Evolutionary conservation across 768 basidiomycete species (phyloP).

Genomic region (Clathrus columnatus): DNA sequence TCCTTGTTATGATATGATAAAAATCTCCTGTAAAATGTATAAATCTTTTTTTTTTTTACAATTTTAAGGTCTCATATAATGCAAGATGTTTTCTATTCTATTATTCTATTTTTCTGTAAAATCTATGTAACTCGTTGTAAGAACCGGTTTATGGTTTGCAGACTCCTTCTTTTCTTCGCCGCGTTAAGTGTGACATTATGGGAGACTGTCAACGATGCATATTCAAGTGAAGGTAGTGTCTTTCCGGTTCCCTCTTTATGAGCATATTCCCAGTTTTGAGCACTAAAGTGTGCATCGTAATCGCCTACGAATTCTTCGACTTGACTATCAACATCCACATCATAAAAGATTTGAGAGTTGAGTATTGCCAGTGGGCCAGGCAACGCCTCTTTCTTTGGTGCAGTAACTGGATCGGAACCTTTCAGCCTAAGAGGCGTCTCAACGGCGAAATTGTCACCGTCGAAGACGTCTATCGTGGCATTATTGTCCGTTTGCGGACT

Average conservation of each 20-base stretch:
- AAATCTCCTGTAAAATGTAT: no score
- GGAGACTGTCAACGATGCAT: slow-evolving; percentile 1
- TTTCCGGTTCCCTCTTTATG: neutral
- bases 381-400: neutral
- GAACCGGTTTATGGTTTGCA: neutral
- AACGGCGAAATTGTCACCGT: neutral
- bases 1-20: neutral
- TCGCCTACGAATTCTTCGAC: neutral
- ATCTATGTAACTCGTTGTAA: neutral
- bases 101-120: no score
- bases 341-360: neutral
- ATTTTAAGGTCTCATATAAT: no score
- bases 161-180: neutral
- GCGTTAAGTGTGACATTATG: neutral
- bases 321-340: neutral
- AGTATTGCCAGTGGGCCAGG: neutral
- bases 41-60: no score
- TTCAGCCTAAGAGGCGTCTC: neutral
- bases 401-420: neutral
- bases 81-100: no score
- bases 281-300: neutral
- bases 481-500: no score
- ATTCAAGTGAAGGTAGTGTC: neutral
- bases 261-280: neutral
- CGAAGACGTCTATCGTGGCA: neutral